Base-by-base conservation (phyloP, 2,329 filamentous ascomycete genomes). In the Trichoderma endophyticum region DNA sequence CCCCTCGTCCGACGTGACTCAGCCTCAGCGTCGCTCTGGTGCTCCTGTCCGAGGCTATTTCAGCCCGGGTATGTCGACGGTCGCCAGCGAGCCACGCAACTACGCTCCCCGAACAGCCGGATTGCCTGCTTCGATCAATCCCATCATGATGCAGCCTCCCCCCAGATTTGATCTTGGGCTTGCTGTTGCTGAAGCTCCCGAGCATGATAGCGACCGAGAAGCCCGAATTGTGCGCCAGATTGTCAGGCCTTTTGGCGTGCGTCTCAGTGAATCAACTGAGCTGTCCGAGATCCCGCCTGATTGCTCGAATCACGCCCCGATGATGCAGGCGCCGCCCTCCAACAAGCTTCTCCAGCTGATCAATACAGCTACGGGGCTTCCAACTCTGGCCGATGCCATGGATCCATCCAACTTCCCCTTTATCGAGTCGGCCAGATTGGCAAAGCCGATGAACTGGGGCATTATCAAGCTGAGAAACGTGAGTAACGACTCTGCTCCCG, bases 401-500 rank as follows among this genome's bases (percentile, higher is more conserved):
- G 75, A 80, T 15, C 76, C 81, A 0, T 72, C 75, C 6, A 82
- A 83, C 73, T 86, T 87, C 61, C 86, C 86, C 0, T 88, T 88
- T 72, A 73, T 83, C 0, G 84, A 86, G 72, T 78, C 80, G 7
- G 80, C 79, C 4, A 76, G 78, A 7, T 76, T 80, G 59, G 73
- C 77, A 1, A 75, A 77, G 9, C 76, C 79, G 0, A 74, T 76
- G 12, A 80, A 79, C 48, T 73, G 81, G 39, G 86, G 85, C 3
- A 85, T 89, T 1, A 78, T 88, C 24, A 84, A 84, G 73, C 80
- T 89, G 36, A 82, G 78, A 66, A 88, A 88, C 54, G 87, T 87
- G 75, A 81, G 86, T 82, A 4, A 14, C 11, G 4, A 8, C 64
- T 39, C 14, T 24, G 11, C 15, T 21, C 4, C 32, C 11, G 6